Base-by-base conservation (phyloP, 371 early-diverging fungal species). In the Cokeromyces recurvatus region DNA sequence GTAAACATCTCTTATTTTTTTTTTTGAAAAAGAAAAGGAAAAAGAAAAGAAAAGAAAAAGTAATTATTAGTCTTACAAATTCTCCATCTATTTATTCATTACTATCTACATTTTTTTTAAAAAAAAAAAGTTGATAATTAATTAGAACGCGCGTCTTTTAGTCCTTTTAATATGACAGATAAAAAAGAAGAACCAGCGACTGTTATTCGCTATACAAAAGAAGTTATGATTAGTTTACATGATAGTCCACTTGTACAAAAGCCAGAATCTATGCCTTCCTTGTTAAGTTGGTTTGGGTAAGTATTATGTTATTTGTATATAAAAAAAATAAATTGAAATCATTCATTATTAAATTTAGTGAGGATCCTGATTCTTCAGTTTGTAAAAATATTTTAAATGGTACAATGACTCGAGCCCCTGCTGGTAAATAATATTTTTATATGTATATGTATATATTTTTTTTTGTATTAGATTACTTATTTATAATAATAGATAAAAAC, bases 251-350 rank as follows among this genome's bases (percentile, higher is more conserved):
- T 77, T 46, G 78, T 72, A 25, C 55, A 58, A 29, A 72, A 72
- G 41, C 74, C 74, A 32, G 64, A 64, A 15, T 36, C 53, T 16
- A 67, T 77, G 64, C 78, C 72, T 24, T 60, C 73, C 39, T 48
- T 74, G 38, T 57, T 53, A 25, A 40, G 62, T 27, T 74, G 78
- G 78, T 74, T 74, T 66, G 70, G 74, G 78, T 77, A 64, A 57
- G 34, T 31, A 22, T 38, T 5, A 20, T 43, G 38, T 14, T 38
- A 19, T 20, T 29, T 21, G 27, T 22, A n/a, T n/a, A n/a, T n/a
- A n/a, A n/a, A n/a, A n/a, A n/a, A n/a, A n/a, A n/a, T 17, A 11
- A 20, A 14, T 16, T 4, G 19, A n/a, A 20, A 27, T 12, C 50
- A 25, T 25, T 20, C 23, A 31, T 36, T 4, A 14, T 11, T 14